Percentiles rank a stretch among this genome's conserved stretches.
These are phyloP conservation scores for Phaeosphaeriaceae sp. DNA, from an alignment of 2,329 filamentous ascomycete genomes.

Conservation along the genomic window DNA sequence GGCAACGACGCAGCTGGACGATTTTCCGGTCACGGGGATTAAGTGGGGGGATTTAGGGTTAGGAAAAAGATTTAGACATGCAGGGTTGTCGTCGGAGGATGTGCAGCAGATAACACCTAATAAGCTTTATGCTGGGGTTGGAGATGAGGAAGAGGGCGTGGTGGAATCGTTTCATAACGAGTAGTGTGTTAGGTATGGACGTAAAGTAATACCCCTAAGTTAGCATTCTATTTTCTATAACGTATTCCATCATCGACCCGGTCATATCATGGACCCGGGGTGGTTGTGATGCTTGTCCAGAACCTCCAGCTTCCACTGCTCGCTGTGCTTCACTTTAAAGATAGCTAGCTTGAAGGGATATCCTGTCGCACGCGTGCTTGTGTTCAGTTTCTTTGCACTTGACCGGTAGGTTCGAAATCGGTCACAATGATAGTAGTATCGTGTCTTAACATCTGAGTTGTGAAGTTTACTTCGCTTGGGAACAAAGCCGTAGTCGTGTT, in stretches of 20 bases:
- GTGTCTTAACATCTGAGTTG: slow-evolving; percentile 16
- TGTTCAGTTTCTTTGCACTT: slow-evolving; percentile 9
- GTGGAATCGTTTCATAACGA: too few relatives aligned
- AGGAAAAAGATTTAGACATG: slow-evolving; percentile 31
- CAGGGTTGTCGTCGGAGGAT: too few relatives aligned
- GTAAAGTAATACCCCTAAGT: too few relatives aligned
- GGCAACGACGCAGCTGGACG: slow-evolving; percentile 33
- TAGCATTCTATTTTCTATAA: too few relatives aligned
- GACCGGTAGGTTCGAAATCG: slow-evolving; percentile 10
- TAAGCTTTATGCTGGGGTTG: too few relatives aligned
- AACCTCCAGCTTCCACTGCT: slow-evolving; percentile 12
- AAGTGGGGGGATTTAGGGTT: slow-evolving; percentile 35
- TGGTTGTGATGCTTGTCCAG: slow-evolving; percentile 14
- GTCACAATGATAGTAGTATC: slow-evolving; percentile 18
- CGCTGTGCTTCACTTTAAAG: slow-evolving; percentile 14
- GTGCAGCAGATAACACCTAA: too few relatives aligned
- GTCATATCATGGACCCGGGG: slow-evolving; percentile 9
- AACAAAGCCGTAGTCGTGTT: slow-evolving; percentile 20
- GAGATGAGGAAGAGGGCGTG: too few relatives aligned
- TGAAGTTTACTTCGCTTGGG: slow-evolving; percentile 18
- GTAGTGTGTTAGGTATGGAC: too few relatives aligned
- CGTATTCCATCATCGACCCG: too few relatives aligned
- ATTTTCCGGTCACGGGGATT: slow-evolving; percentile 31
- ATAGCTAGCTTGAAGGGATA: slow-evolving; percentile 17
- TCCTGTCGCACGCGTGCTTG: slow-evolving; percentile 13